Evolutionary conservation across 164 flowering plant species (phyloP), one percentile per base, ranked within the genome.

Genomic region (Piper betle): DNA sequence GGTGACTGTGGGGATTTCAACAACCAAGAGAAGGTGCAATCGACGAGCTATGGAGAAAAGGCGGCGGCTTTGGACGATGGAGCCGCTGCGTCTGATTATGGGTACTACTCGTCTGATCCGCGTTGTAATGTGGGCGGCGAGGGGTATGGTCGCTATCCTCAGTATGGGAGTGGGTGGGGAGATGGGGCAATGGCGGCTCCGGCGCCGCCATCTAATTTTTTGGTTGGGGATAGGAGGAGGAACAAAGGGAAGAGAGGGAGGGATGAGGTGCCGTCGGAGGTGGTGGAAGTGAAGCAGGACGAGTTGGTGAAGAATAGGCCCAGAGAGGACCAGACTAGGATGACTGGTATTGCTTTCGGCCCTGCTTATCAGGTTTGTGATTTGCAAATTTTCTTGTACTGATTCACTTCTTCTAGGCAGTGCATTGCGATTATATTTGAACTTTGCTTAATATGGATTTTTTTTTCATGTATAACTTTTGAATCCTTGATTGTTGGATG

Each of bases 211-310:
- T 25, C 48, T 4, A 8, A 62, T 2, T 73, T 54, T 50, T 33
- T 55, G 10, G 52, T 41, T 64, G 82, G 64, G 57, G 71, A 53
- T 68, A 59, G 57, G 7, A 38, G 64, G 33, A 55, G 68, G 20
- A 72, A 61, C 39, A 15, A 68, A 62, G 64, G 65, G 48, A 86
- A 84, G 90, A 86, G 90, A 70, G 81, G 91, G 50, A 82, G 84
- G 81, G 82, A 69, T 54, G 86, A 82, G 61, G 62, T 77, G 43
- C 96, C 97, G 8, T 38, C 70, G 3, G 79, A 90, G 18, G 76
- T 93, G n/a, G 64, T 90, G 61, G 98, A 93, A 78, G 97, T 93
- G 71, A 93, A 85, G 68, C 98, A 93, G 77, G 98, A 93, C 67
- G 97, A 93, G 71, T 70, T 93, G 76, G 88, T 86, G 61, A 90